A percentile compares a stretch with the other conserved stretches of the same genome.
These are phyloP conservation scores for Penicillium dipodomyicola DNA, from an alignment of 495 filamentous ascomycete genomes.

Conservation along the genomic window DNA sequence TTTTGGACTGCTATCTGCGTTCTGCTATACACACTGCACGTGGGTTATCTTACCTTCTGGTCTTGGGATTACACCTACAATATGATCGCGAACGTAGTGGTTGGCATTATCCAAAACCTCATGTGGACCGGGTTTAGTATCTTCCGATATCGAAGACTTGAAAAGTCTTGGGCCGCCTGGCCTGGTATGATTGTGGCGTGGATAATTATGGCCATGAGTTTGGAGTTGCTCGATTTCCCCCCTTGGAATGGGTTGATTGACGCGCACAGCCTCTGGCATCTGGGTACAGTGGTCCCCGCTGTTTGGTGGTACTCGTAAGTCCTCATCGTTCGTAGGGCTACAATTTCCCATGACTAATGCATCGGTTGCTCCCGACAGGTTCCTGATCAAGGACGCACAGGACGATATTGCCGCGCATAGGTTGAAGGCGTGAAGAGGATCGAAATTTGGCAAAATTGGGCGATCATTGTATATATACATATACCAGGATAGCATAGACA, in stretches of 20 bases:
- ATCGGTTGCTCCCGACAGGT: constrained; percentile 48
- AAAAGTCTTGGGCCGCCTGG: constrained; percentile 78
- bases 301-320: constrained; percentile 95
- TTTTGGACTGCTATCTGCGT: constrained; percentile 74
- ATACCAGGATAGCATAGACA: not conserved
- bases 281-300: constrained; percentile 85
- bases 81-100: constrained; percentile 88
- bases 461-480: constrained; percentile 1
- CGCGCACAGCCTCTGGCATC: constrained; percentile 95
- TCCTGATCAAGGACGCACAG: constrained; percentile 73
- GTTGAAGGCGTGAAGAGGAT: constrained; percentile 43
- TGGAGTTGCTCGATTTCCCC: constrained; percentile 92
- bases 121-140: constrained; percentile 87
- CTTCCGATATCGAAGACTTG: constrained; percentile 63
- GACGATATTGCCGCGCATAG: constrained; percentile 63
- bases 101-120: constrained; percentile 75
- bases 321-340: constrained; percentile 6
- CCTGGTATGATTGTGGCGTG: constrained; percentile 91
- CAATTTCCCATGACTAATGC: constrained; percentile 20
- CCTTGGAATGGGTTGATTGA: constrained; percentile 80
- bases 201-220: constrained; percentile 89
- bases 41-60: constrained; percentile 79
- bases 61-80: constrained; percentile 96
- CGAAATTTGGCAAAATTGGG: not conserved
- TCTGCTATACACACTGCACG: constrained; percentile 69